phyloP scores from a whole-genome alignment of 257 asterid species.

The Solanum paucissectum region DNA sequence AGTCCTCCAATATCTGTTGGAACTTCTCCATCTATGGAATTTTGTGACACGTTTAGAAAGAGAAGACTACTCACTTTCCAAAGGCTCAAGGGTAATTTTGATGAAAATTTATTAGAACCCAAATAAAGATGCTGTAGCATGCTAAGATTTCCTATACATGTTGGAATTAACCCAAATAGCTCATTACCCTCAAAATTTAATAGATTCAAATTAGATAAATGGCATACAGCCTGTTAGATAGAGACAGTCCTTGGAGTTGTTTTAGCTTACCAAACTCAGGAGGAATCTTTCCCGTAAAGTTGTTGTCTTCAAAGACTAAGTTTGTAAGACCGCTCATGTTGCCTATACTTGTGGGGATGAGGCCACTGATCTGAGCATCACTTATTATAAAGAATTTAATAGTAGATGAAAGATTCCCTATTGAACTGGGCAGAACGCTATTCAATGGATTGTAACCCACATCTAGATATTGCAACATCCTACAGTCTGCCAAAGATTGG shows the following conservation, averaged over 20 bases:
- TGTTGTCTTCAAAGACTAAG: conserved; percentile 9
- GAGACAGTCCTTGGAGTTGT: conserved; percentile 6
- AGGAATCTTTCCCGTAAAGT: conserved; percentile 20
- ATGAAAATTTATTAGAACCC: no score
- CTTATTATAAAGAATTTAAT: conserved; percentile 9
- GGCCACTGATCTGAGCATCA: conserved; percentile 11
- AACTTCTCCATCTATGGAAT: no score
- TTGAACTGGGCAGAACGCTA: conserved; percentile 16
- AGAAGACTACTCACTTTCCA: no score
- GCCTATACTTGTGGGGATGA: conserved; percentile 22
- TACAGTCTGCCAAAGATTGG: conserved; percentile 16
- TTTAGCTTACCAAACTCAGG: conserved; percentile 9
- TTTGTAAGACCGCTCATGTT: conserved; percentile 20
- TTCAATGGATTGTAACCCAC: conserved; percentile 8
- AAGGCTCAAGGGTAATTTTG: no score
- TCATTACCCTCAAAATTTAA: no score
- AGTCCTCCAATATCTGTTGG: no score
- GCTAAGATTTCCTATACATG: no score
- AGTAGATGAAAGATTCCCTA: conserved; percentile 19
- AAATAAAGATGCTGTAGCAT: no score
- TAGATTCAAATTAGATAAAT: no score
- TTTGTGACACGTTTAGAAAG: no score
- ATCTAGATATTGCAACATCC: conserved; percentile 7
- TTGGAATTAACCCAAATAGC: no score
- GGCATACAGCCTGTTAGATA: no score